These are phyloP conservation scores for Lotus japonicus DNA, from an alignment of 306 rosid species.

Conservation along the genomic window DNA sequence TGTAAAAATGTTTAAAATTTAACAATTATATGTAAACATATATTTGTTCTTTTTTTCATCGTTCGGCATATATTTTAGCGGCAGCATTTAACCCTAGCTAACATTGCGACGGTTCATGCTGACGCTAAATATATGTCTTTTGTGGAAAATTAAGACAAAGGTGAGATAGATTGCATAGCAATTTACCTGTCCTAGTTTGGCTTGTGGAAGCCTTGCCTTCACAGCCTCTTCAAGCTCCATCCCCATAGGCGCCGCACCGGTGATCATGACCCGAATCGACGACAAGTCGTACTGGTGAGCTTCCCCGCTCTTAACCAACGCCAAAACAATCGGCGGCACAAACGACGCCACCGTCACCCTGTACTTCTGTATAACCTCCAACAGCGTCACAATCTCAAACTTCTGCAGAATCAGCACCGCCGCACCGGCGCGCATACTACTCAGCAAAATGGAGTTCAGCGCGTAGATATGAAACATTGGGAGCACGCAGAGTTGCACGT, in stretches of 20 bases:
- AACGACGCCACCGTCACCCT: slow-evolving; percentile 63
- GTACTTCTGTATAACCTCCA: slow-evolving; percentile 37
- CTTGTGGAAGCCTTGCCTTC: slow-evolving; percentile 47
- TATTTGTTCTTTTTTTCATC: too few species aligned
- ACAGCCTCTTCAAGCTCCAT: slow-evolving; percentile 56
- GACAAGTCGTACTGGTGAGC: slow-evolving; percentile 44
- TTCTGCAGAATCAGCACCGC: slow-evolving; percentile 53
- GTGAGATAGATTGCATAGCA: too few species aligned
- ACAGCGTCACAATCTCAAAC: slow-evolving; percentile 40
- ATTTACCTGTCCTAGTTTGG: slow-evolving; percentile 60
- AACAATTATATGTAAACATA: too few species aligned
- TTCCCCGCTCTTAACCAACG: slow-evolving; percentile 52
- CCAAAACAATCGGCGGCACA: slow-evolving; percentile 72
- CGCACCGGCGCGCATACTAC: slow-evolving; percentile 70
- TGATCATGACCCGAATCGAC: slow-evolving; percentile 50
- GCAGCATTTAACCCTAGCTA: too few species aligned
- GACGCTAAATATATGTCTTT: too few species aligned
- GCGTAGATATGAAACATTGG: slow-evolving; percentile 84
- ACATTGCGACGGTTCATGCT: too few species aligned
- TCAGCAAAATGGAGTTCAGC: slow-evolving; percentile 53
- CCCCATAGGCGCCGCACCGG: slow-evolving; percentile 87
- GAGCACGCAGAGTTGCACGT: slow-evolving; percentile 66
- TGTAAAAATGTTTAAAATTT: too few species aligned
- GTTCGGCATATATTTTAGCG: too few species aligned
- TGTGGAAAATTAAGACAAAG: too few species aligned